These are phyloP conservation scores for Vigna unguiculata DNA, from an alignment of 306 rosid species.

Conservation along the genomic window DNA sequence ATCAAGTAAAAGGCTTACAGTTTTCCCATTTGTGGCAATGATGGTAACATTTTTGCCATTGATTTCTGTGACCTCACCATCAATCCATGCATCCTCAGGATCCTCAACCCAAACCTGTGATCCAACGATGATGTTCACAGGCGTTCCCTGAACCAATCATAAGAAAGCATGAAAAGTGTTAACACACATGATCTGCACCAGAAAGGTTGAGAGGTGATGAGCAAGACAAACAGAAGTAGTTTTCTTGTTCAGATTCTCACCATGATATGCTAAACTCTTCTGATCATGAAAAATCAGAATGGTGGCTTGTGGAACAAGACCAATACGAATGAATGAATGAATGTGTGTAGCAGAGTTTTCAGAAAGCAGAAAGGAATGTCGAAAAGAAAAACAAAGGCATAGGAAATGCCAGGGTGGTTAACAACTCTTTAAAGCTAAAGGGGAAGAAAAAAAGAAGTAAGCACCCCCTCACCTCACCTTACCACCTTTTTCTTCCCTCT, in stretches of 20 bases:
- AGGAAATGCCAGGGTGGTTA: conserved; percentile 65
- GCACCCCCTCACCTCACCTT: conserved; percentile 38
- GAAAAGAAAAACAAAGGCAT: conserved; percentile 56
- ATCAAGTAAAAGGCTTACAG: conserved; percentile 58
- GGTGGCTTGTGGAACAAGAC: conserved; percentile 35
- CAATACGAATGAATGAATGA: conserved; percentile 33
- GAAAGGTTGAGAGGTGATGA: not conserved
- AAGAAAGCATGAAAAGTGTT: conserved; percentile 12
- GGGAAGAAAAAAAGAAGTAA: conserved; percentile 40
- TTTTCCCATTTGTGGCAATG: conserved; percentile 59
- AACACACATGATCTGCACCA: conserved; percentile 16
- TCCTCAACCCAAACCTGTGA: conserved; percentile 88
- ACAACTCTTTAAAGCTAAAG: conserved; percentile 60
- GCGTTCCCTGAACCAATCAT: conserved; percentile 72
- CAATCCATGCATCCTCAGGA: conserved; percentile 77
- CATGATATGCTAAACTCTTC: conserved; percentile 54
- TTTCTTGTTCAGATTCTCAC: conserved; percentile 52
- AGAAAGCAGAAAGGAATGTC: conserved; percentile 60
- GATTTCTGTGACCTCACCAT: conserved; percentile 73
- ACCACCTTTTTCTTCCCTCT: conserved; percentile 40
- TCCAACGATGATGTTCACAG: conserved; percentile 88
- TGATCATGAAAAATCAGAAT: conserved; percentile 57
- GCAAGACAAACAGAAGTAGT: not conserved
- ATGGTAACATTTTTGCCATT: conserved; percentile 62
- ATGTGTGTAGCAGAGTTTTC: conserved; percentile 42